phyloP scores from a whole-genome alignment of 345 rosid species.

The Hibiscus mutabilis region DNA sequence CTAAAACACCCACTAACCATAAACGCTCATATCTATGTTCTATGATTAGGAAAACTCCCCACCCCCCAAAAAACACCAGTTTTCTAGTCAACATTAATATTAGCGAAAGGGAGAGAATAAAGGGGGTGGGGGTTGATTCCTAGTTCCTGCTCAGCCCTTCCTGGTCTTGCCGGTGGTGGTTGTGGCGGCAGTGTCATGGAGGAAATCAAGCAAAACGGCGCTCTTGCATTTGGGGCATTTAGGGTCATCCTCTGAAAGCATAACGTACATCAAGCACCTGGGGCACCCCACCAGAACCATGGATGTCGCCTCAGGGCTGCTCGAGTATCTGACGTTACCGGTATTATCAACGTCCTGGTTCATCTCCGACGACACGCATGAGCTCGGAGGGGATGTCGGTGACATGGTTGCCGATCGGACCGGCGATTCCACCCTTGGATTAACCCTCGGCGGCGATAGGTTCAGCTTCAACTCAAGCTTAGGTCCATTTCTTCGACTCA shows the following conservation, averaged over 20 bases:
- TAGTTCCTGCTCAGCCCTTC: conserved; percentile 21
- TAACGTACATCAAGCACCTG: conserved; percentile 81
- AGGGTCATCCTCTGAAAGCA: conserved; percentile 75
- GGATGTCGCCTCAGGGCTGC: conserved; percentile 86
- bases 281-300: conserved; percentile 95
- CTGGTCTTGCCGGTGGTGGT: conserved; percentile 21
- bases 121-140: not conserved
- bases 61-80: not conserved
- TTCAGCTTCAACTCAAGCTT: conserved; percentile 86
- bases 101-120: not conserved
- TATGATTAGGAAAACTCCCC: conserved; percentile 17
- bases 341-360: conserved; percentile 34
- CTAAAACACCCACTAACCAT: conserved; percentile 18
- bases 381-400: conserved; percentile 81
- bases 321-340: conserved; percentile 24
- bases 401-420: conserved; percentile 54
- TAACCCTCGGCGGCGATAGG: conserved; percentile 66
- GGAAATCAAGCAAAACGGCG: conserved; percentile 76
- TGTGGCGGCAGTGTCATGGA: conserved; percentile 36
- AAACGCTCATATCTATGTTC: conserved; percentile 21
- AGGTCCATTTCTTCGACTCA: conserved; percentile 77
- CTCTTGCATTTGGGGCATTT: conserved; percentile 88
- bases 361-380: conserved; percentile 81
- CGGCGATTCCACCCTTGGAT: conserved; percentile 48
- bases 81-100: too few species aligned